Evolutionary conservation across 768 basidiomycete species (phyloP).

Genomic region (Serendipita sp.): DNA sequence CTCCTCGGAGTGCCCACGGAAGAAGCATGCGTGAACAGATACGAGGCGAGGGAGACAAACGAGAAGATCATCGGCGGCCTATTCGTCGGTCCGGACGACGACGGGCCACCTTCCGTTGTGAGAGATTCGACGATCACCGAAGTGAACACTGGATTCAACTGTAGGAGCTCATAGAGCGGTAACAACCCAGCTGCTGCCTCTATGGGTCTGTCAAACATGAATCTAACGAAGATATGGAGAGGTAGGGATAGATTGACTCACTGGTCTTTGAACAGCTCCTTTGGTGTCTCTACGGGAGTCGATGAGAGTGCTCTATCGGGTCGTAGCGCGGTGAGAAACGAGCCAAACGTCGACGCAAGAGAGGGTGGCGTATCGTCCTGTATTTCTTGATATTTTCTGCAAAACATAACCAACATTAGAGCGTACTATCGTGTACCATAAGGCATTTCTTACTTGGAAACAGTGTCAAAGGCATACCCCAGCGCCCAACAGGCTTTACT

Average conservation of each 20-base stretch:
- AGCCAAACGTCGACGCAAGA: constrained; percentile 33
- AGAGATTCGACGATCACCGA: constrained; percentile 29
- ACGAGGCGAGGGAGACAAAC: constrained; percentile 43
- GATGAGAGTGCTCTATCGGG: constrained; percentile 38
- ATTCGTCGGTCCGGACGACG: constrained; percentile 11
- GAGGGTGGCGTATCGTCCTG: constrained; percentile 36
- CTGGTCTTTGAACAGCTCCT: constrained; percentile 44
- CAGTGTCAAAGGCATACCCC: constrained; percentile 33
- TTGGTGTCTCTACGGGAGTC: constrained; percentile 29
- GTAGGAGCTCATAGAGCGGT: constrained; percentile 44
- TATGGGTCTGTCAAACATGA: constrained; percentile 33
- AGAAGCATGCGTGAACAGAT: constrained; percentile 50
- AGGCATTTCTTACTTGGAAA: constrained; percentile 29
- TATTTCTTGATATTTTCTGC: constrained; percentile 41
- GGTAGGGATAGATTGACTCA: constrained; percentile 13
- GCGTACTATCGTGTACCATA: not conserved
- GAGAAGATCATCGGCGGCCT: constrained; percentile 29
- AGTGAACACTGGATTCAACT: constrained; percentile 33
- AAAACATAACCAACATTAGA: not conserved
- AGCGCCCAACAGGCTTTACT: constrained; percentile 40
- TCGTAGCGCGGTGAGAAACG: constrained; percentile 34
- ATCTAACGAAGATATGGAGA: not conserved
- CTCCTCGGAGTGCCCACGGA: constrained; percentile 42
- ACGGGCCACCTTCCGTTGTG: not conserved
- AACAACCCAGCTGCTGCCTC: constrained; percentile 43